Base-by-base conservation (phyloP, 2,329 filamentous ascomycete species). In the Aspergillus unguis region DNA sequence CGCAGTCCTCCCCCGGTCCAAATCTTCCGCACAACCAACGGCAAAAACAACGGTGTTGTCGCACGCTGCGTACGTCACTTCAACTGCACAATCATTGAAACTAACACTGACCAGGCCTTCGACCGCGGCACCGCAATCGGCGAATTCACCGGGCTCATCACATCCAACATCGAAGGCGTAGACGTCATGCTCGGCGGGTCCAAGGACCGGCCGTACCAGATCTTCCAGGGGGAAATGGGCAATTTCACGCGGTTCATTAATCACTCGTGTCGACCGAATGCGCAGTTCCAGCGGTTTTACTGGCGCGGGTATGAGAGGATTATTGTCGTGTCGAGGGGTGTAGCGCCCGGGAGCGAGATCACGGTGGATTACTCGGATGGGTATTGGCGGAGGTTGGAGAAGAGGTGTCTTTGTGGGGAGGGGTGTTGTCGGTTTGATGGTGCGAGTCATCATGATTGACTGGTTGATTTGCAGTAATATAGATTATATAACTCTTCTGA, bases 171-270 rank as follows among this genome's bases (percentile, higher is more conserved):
- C 7, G 65, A 72, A 5, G 76, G 77, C 53, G 66, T 79, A 9
- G 81, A 84, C 58, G 80, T 83, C 6, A 82, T 84, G 80, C 68
- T 78, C 49, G 73, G 74, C 28, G 73, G 72, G 1, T 71, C 73
- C 0, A 60, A 62, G 3, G 60, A 55, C 3, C 57, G 52, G 28
- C 60, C 58, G 1, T 84, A 83, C 58, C 81, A 84, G 61, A 83
- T 84, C 50, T 84, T 76, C 72, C 81, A 84, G 61, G 80, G 80
- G 0, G 27, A 66, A 67, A 49, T 73, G 77, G 63, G 81, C 3
- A 84, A 84, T 59, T 82, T 79, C 57, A 83, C 80, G 2, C 71
- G 80, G 1, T 84, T 84, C 58, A 76, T 83, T 37, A 84, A 83
- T 41, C 77, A 84, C 59, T 82, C 79, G 41, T 84, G 80, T 63